Percentiles rank a stretch among this genome's conserved stretches.
phyloP scores from a whole-genome alignment of 176 grass and related monocot species.

The Carex parvula region DNA sequence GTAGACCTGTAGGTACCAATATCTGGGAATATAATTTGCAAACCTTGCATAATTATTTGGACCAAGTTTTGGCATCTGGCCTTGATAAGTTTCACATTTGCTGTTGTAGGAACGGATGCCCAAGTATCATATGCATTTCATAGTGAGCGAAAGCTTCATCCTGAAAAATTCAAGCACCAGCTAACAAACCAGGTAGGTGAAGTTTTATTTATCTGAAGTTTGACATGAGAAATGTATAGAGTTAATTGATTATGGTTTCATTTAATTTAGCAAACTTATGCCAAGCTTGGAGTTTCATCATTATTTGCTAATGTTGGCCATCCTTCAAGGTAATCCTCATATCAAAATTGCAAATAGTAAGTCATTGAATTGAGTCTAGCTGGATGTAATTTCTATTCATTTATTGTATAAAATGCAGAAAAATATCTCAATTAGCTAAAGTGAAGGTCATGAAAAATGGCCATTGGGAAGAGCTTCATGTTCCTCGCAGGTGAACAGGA shows the following conservation, averaged over 20 bases:
- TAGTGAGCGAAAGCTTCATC: conserved; percentile 76
- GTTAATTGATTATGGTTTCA: conserved; percentile 23
- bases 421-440: conserved; percentile 84
- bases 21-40: not conserved
- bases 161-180: conserved; percentile 92
- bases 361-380: not conserved
- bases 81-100: conserved; percentile 25
- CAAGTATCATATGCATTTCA: conserved; percentile 96
- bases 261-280: conserved; percentile 60
- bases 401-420: conserved; percentile 49
- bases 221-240: conserved; percentile 19
- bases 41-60: conserved; percentile 8
- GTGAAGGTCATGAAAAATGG: conserved; percentile 88
- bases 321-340: conserved; percentile 55
- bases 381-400: conserved; percentile 1
- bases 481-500: conserved; percentile 56
- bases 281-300: conserved; percentile 75
- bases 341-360: conserved; percentile 17
- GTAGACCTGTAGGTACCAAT: not conserved
- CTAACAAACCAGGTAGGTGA: conserved; percentile 65
- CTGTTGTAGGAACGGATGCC: conserved; percentile 80
- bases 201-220: not conserved
- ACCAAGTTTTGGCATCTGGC: not conserved
- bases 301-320: conserved; percentile 65
- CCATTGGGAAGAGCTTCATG: conserved; percentile 64